Evolutionary conservation across 441 rosid genomes (phyloP).

Genomic region (Lepidium campestre): DNA sequence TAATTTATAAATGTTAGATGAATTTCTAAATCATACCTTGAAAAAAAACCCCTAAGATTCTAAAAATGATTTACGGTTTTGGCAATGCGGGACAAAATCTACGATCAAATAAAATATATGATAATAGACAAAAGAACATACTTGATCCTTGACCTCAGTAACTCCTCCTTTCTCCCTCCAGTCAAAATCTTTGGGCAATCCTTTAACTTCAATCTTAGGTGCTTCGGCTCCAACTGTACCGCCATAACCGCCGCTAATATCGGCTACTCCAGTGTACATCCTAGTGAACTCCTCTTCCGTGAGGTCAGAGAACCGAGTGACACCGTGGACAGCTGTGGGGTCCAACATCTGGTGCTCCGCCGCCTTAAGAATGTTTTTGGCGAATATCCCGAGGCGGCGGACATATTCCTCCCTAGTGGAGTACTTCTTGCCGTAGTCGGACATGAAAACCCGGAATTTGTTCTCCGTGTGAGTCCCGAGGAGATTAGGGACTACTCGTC

Average conservation of each 20-base stretch:
- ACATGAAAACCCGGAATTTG: conserved; percentile 47
- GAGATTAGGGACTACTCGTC: conserved; percentile 3
- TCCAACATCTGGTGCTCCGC: conserved; percentile 73
- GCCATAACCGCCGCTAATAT: conserved; percentile 7
- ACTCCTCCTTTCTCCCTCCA: conserved; percentile 87
- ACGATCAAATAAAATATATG: neutral
- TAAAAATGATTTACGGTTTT: too few relatives aligned
- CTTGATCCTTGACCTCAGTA: conserved; percentile 81
- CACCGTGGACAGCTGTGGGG: conserved; percentile 71
- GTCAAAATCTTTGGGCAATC: conserved; percentile 64
- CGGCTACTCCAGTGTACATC: conserved; percentile 51
- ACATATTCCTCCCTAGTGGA: conserved; percentile 54
- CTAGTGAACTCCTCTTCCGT: conserved; percentile 67
- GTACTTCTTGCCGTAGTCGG: conserved; percentile 51
- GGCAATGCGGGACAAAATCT: too few relatives aligned
- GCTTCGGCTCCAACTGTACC: conserved; percentile 1
- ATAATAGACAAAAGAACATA: conserved; percentile 6
- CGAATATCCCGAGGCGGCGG: conserved; percentile 64
- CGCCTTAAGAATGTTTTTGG: conserved; percentile 60
- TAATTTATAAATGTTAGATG: too few relatives aligned
- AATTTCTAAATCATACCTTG: too few relatives aligned
- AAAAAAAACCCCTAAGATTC: too few relatives aligned
- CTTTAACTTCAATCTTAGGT: conserved; percentile 33
- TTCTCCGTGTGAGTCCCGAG: conserved; percentile 40
- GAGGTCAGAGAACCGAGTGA: conserved; percentile 72